These are phyloP conservation scores for Xylaria longipes DNA, from an alignment of 495 filamentous ascomycete species.

Conservation along the genomic window DNA sequence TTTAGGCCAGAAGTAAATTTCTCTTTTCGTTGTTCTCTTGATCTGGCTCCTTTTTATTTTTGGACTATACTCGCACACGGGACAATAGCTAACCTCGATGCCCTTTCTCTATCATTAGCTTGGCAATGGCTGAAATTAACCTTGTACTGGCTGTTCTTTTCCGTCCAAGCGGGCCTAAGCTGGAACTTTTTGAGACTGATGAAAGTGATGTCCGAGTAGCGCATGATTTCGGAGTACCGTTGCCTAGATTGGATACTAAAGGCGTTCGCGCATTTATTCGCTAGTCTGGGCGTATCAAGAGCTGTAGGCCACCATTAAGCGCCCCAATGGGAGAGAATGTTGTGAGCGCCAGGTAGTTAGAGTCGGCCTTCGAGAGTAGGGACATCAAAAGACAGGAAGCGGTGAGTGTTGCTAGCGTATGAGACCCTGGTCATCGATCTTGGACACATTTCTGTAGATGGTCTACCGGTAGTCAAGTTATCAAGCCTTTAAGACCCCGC, in stretches of 20 bases:
- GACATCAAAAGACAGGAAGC: conserved; percentile 3
- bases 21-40: neutral
- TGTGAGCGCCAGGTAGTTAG: neutral
- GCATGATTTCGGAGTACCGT: conserved; percentile 21
- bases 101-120: conserved; percentile 24
- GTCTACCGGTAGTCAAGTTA: conserved; percentile 6
- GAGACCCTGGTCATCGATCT: neutral
- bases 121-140: conserved; percentile 48
- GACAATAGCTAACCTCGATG: neutral
- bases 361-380: neutral
- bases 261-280: conserved; percentile 18
- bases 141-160: conserved; percentile 45
- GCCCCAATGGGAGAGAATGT: neutral
- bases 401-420: conserved; percentile 17
- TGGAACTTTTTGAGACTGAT: conserved; percentile 26
- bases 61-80: neutral
- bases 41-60: neutral
- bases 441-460: neutral
- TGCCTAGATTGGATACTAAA: conserved; percentile 23
- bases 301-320: neutral
- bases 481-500: conserved; percentile 6
- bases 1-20: conserved; percentile 35
- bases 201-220: conserved; percentile 22
- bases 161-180: conserved; percentile 24
- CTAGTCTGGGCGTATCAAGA: neutral